Percentiles rank a stretch among this genome's conserved stretches.
phyloP scores from a whole-genome alignment of 2,329 filamentous ascomycete species.

The Atkinsonella texensis region DNA sequence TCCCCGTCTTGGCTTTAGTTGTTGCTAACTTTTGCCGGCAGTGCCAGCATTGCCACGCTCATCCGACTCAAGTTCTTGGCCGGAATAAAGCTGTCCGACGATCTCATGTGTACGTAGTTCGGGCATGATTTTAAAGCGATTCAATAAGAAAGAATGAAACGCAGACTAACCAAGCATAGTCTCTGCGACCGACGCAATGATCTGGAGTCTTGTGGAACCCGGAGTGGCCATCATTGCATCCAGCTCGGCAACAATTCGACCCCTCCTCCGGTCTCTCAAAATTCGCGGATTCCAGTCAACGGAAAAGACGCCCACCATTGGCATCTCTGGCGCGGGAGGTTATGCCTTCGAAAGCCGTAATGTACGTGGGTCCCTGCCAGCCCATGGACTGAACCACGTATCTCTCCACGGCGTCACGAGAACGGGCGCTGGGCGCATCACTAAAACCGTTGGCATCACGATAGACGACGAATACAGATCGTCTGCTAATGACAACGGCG shows the following conservation, averaged over 20 bases:
- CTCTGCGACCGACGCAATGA: constrained; percentile 37
- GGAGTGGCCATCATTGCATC: constrained; percentile 43
- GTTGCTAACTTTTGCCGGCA: constrained; percentile 9
- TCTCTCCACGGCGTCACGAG: constrained; percentile 18
- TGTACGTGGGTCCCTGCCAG: constrained; percentile 15
- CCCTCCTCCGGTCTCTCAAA: constrained; percentile 36
- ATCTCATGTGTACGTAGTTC: constrained; percentile 34
- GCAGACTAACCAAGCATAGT: constrained; percentile 20
- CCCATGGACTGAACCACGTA: constrained; percentile 24
- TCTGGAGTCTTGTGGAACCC: constrained; percentile 46
- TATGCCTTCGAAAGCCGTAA: constrained; percentile 18
- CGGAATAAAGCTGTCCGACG: constrained; percentile 29
- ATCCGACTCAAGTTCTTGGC: constrained; percentile 37
- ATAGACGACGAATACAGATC: constrained; percentile 11
- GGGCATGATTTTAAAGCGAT: neutral
- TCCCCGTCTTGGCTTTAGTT: constrained; percentile 7
- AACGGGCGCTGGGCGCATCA: neutral
- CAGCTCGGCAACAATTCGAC: constrained; percentile 41
- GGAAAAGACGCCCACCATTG: constrained; percentile 21
- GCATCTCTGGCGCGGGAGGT: constrained; percentile 13
- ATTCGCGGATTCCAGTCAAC: constrained; percentile 34
- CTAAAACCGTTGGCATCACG: constrained; percentile 9
- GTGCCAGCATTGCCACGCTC: constrained; percentile 42
- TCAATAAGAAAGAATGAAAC: neutral
- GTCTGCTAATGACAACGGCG: neutral